phyloP scores from a whole-genome alignment of 2,329 filamentous ascomycete genomes.

The Fusarium palustre region DNA sequence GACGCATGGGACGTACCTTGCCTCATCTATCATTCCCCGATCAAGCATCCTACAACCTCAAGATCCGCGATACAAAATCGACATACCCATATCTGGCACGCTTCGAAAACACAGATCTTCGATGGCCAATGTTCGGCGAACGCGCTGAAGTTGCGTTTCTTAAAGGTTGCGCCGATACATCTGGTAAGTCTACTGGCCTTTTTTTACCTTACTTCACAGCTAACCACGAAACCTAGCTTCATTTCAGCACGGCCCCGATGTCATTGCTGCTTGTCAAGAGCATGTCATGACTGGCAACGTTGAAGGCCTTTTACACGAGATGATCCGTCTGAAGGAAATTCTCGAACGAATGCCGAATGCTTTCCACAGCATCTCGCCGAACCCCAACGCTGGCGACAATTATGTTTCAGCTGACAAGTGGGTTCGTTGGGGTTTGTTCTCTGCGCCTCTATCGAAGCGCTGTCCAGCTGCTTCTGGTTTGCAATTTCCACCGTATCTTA shows the following conservation, averaged over 20 bases:
- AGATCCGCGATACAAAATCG: slow-evolving; percentile 61
- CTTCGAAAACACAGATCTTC: slow-evolving; percentile 65
- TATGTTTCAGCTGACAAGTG: slow-evolving; percentile 62
- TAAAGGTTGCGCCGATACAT: slow-evolving; percentile 61
- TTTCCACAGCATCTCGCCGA: slow-evolving; percentile 66
- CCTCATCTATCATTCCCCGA: slow-evolving; percentile 66
- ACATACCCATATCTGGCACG: slow-evolving; percentile 62
- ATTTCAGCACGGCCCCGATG: slow-evolving; percentile 63
- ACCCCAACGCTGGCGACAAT: slow-evolving; percentile 64
- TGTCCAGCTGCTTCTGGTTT: slow-evolving; percentile 64
- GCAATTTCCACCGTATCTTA: slow-evolving; percentile 64
- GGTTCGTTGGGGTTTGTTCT: slow-evolving; percentile 65
- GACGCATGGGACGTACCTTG: slow-evolving; percentile 63
- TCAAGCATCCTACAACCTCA: slow-evolving; percentile 65
- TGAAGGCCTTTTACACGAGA: slow-evolving; percentile 62
- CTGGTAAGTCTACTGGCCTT: slow-evolving; percentile 20
- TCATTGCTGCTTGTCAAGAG: slow-evolving; percentile 65
- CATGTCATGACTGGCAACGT: slow-evolving; percentile 64
- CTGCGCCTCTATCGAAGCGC: slow-evolving; percentile 61
- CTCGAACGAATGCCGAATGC: slow-evolving; percentile 65
- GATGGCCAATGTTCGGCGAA: slow-evolving; percentile 67
- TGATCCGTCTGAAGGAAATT: slow-evolving; percentile 65
- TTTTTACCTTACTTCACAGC: rapidly evolving
- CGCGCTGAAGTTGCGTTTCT: slow-evolving; percentile 64
- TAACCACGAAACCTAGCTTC: slow-evolving; percentile 48